Evolutionary conservation across 2,329 filamentous ascomycete species (phyloP).

Genomic region (Pseudogymnoascus sp.): DNA sequence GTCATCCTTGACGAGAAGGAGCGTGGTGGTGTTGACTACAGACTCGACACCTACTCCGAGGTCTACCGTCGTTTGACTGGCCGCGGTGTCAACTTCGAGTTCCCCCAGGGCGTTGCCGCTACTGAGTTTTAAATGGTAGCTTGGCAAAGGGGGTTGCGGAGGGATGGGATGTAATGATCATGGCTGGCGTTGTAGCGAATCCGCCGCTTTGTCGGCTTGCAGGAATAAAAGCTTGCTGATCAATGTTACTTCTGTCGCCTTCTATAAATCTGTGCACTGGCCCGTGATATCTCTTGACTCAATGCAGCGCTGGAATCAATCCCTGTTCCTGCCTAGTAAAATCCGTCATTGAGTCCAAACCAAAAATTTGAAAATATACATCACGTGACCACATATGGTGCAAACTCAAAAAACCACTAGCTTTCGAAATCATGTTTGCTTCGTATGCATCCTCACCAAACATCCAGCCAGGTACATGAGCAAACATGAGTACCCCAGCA

Average conservation of each 20-base stretch:
- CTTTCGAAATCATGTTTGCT: conserved; percentile 7
- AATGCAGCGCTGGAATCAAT: too few species aligned
- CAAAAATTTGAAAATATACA: not conserved
- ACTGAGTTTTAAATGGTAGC: conserved; percentile 67
- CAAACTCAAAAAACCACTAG: not conserved
- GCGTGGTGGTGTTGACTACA: conserved; percentile 97
- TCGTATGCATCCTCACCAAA: conserved; percentile 11
- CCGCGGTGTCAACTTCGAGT: conserved; percentile 96
- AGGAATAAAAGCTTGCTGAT: conserved; percentile 10
- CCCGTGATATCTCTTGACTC: not conserved
- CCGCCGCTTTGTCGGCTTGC: conserved; percentile 5
- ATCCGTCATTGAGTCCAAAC: not conserved
- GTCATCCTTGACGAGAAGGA: conserved; percentile 99
- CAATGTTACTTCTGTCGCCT: conserved; percentile 3
- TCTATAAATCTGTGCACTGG: not conserved
- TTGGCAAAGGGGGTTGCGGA: conserved; percentile 8
- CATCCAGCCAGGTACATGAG: conserved; percentile 10
- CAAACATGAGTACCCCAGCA: conserved; percentile 5
- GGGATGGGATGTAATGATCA: conserved; percentile 10
- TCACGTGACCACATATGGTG: not conserved
- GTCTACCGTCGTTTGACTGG: conserved; percentile 98
- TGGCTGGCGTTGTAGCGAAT: conserved; percentile 8
- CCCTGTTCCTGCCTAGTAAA: not conserved
- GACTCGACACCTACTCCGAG: conserved; percentile 98
- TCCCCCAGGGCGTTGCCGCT: conserved; percentile 69